A percentile compares a stretch with the other conserved stretches of the same genome.
These are phyloP conservation scores for Abrus pulchellus DNA, from an alignment of 306 rosid species.

Conservation along the genomic window DNA sequence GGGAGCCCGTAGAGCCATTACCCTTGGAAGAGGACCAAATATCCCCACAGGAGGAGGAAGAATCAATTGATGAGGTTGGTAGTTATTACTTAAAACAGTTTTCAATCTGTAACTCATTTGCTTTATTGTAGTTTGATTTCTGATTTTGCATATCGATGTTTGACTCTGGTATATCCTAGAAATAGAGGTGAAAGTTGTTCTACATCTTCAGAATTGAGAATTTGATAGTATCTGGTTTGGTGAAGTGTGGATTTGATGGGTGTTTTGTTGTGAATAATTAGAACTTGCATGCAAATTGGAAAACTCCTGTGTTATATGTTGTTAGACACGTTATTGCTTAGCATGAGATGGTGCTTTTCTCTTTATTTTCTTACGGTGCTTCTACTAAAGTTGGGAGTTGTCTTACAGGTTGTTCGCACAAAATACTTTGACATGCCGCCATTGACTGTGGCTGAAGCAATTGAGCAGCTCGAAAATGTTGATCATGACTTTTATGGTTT, in stretches of 20 bases:
- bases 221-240: background rate
- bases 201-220: conserved; percentile 1
- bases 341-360: conserved; percentile 28
- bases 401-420: conserved; percentile 80
- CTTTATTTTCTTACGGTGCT: background rate
- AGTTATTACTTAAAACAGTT: background rate
- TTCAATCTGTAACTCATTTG: background rate
- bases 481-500: conserved; percentile 93
- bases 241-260: background rate
- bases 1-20: conserved; percentile 58
- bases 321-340: conserved; percentile 13
- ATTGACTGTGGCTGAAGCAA: conserved; percentile 86
- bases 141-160: conserved; percentile 6
- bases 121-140: conserved; percentile 7
- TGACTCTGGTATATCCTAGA: background rate
- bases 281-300: conserved; percentile 17
- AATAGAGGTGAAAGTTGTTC: conserved; percentile 18
- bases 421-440: conserved; percentile 98
- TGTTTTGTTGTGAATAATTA: background rate
- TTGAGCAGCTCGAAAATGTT: conserved; percentile 85
- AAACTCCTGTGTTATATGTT: conserved; percentile 13
- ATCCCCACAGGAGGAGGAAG: conserved; percentile 56
- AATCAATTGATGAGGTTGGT: conserved; percentile 71
- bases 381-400: conserved; percentile 38
- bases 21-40: conserved; percentile 52